Conservation (phyloP, 75 land plant species). For the Azolla pinnata region DNA sequence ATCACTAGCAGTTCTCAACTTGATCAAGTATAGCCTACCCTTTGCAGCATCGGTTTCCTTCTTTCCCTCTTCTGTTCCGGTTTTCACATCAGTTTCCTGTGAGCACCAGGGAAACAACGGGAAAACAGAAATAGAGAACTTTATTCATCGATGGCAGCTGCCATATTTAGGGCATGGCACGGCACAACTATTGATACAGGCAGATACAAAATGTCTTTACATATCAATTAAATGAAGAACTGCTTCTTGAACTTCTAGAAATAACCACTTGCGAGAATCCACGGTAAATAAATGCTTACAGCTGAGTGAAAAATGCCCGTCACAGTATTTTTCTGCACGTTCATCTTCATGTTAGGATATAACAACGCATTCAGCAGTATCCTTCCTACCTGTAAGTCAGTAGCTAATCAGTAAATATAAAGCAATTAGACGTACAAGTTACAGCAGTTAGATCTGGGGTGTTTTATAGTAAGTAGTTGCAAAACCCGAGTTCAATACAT, state of each 20-base stretch:
- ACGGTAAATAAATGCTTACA: conserved; percentile 26
- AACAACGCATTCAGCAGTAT: conserved; percentile 63
- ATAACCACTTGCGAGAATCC: background rate
- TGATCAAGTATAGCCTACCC: conserved; percentile 1
- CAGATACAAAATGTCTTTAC: background rate
- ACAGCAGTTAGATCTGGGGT: too few relatives aligned
- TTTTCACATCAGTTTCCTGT: conserved; percentile 5
- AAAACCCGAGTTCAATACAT: too few relatives aligned
- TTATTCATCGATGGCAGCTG: background rate
- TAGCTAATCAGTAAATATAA: too few relatives aligned
- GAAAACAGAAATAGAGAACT: background rate
- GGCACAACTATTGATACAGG: background rate
- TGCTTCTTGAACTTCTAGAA: background rate
- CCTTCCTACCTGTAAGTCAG: conserved; percentile 73
- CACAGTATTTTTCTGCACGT: conserved; percentile 46
- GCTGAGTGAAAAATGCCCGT: conserved; percentile 57
- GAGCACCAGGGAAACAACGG: background rate
- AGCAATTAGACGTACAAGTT: too few relatives aligned
- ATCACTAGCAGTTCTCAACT: conserved; percentile 1
- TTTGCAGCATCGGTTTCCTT: background rate
- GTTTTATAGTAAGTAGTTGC: too few relatives aligned
- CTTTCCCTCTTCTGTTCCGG: background rate
- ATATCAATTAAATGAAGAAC: background rate
- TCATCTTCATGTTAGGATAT: conserved; percentile 68
- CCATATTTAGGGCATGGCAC: background rate